These are phyloP conservation scores for Melanogaster broomeanus DNA, from an alignment of 768 basidiomycete species.

Conservation along the genomic window DNA sequence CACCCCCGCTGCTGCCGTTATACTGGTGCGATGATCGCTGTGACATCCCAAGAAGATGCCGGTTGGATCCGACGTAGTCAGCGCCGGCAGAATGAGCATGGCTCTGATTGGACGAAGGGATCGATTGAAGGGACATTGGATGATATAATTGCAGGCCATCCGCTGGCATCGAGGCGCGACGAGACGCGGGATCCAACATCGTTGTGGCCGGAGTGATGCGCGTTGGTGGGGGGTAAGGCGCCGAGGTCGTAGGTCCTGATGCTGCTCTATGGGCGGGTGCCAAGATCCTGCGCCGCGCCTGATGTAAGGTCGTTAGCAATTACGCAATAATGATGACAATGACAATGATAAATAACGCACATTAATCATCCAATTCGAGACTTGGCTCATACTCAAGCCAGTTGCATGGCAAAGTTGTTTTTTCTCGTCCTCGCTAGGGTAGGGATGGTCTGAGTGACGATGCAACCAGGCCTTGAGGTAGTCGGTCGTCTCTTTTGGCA, in stretches of 20 bases:
- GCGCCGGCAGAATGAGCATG: slow-evolving; percentile 34
- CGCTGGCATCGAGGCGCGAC: slow-evolving; percentile 68
- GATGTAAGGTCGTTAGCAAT: slow-evolving; percentile 17
- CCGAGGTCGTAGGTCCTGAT: slow-evolving; percentile 75
- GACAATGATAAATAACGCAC: slow-evolving; percentile 43
- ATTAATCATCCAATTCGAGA: slow-evolving; percentile 95
- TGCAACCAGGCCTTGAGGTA: slow-evolving; percentile 88
- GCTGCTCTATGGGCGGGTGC: slow-evolving; percentile 80
- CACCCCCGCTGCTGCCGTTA: slow-evolving; percentile 15
- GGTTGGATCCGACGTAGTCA: slow-evolving; percentile 45
- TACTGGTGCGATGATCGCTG: slow-evolving; percentile 34
- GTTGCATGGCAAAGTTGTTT: slow-evolving; percentile 86
- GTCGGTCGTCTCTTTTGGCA: slow-evolving; percentile 89
- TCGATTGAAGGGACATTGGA: slow-evolving; percentile 73
- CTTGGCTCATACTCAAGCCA: slow-evolving; percentile 85
- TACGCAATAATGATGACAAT: slow-evolving; percentile 6
- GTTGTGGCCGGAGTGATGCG: slow-evolving; percentile 23
- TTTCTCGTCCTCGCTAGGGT: slow-evolving; percentile 89
- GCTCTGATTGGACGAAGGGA: slow-evolving; percentile 31
- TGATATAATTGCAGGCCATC: slow-evolving; percentile 77
- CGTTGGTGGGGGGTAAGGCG: slow-evolving; percentile 61
- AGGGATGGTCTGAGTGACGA: slow-evolving; percentile 86
- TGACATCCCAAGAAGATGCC: slow-evolving; percentile 49
- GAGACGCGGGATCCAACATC: slow-evolving; percentile 41
- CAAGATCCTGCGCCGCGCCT: slow-evolving; percentile 83